Base-by-base conservation (phyloP, 768 basidiomycete genomes). In the Kwoniella europaea region DNA sequence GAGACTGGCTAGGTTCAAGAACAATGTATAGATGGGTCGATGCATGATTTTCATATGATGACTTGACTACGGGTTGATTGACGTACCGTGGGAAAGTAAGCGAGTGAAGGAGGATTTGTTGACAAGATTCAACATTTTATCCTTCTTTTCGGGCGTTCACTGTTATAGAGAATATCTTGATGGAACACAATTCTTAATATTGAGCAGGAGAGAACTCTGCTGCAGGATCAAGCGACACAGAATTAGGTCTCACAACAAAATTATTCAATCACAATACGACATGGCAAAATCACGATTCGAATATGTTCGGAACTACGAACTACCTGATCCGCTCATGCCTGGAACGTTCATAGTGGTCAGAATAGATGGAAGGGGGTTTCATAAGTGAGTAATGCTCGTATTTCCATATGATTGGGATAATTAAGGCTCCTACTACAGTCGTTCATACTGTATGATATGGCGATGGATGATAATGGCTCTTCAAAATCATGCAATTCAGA, bases 221-320 rank as follows among this genome's bases (percentile, higher is more conserved):
- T 35, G 35, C 35, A 35, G 35, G 35, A 6, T 35, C 35, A 35
- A 35, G 35, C 7, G 35, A 35, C 35, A 35, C 5, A 35, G 6
- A 35, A 35, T 35, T 6, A 7, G 35, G 5, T 9, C 35, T 4
- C 7, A 1, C 10, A 50, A 13, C 10, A 15, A 50, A 13, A 13
- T 0, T 4, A 50, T 4, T 5, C 9, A 10, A 18, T 13, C 10
- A 15, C 13, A 13, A 50, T 56, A 20, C 66, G 52, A 2, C 15
- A 98, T 99, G 96, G 94, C 96, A 15, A 92, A 91, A 76, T 91
- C 92, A n/a, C 91, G 89, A 78, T 99, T 90, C 77, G 91, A 91
- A 53, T 96, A 98, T 84, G 97, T 98, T 13, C 88, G 90, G 74
- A 87, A 87, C 44, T 98, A 91, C 81, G 96, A 99, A 83, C 88